Evolutionary conservation across 805 yeast species (phyloP).

Genomic region (Monosporozyma aerobia): DNA sequence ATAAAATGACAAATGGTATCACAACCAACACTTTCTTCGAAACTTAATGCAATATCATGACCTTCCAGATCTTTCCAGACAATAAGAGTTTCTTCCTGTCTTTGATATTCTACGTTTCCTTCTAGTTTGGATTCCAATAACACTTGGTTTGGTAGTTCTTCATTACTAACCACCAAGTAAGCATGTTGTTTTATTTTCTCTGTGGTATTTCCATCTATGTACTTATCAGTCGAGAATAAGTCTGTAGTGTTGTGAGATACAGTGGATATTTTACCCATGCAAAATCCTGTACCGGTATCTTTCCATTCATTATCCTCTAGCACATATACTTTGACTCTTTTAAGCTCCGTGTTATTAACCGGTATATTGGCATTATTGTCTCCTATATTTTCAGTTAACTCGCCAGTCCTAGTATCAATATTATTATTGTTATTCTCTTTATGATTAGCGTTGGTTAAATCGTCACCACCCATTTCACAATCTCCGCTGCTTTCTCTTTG

Average conservation of each 20-base stretch:
- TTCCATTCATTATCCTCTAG: slow-evolving; percentile 78
- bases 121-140: slow-evolving; percentile 59
- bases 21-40: slow-evolving; percentile 89
- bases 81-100: slow-evolving; percentile 88
- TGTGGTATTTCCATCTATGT: not conserved
- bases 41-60: slow-evolving; percentile 73
- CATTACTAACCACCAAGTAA: slow-evolving; percentile 63
- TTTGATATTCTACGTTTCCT: slow-evolving; percentile 74
- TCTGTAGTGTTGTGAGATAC: not conserved
- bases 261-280: slow-evolving; percentile 43
- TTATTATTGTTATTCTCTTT: not conserved
- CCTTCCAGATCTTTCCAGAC: slow-evolving; percentile 81
- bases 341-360: slow-evolving; percentile 34
- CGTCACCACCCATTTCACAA: not conserved
- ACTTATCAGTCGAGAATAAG: slow-evolving; percentile 15
- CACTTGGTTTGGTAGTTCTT: slow-evolving; percentile 47
- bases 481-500: slow-evolving; percentile 1
- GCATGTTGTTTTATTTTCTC: slow-evolving; percentile 32
- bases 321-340: slow-evolving; percentile 86
- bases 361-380: not conserved
- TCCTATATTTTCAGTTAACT: not conserved
- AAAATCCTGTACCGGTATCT: slow-evolving; percentile 88
- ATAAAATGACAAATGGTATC: slow-evolving; percentile 73
- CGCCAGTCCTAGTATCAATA: not conserved
- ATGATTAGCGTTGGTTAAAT: not conserved